Base-by-base conservation (phyloP, 352 stramenopile genomes). In the Globisporangium splendens region DNA sequence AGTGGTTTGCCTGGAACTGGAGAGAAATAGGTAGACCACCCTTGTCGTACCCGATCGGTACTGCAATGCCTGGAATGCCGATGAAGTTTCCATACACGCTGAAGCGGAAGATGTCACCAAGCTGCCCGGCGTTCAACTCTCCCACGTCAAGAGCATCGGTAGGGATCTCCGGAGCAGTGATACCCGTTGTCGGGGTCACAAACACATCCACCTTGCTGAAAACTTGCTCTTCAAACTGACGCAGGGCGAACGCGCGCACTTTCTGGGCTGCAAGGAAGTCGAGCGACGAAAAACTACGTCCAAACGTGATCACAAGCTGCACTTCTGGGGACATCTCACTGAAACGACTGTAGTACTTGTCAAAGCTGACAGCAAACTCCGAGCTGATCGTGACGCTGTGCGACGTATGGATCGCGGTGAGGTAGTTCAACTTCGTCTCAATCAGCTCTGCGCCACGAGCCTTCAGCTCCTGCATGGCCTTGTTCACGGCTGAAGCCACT, bases 201-300 rank as follows among this genome's bases (percentile, higher is more conserved):
- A 97, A 93, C n/a, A 88, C 83, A 66, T 97, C 88, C 51, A 96
- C 74, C 51, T 93, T 83, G 57, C 77, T 74, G 50, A 96, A 87
- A 14, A 97, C 70, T 1, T 87, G 70, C 24, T 84, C 72, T 28
- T 81, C 68, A 20, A 93, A 79, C 54, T 93, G 77, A 33, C 86
- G 67, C 58, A 95, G 66, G 1, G 86, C 88, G 52, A 88, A 97
- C 15, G 76, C 77, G 11, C 88, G 80, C 43, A 97, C 64, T 21
- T 86, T 86, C 68, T 97, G 87, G 18, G 86, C 89, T 1, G 88
- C 73, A 17, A 97, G 52, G 35, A 96, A 83, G 61, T 98, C 92
- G 46, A 82, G 68, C 11, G 80, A 73, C 1, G 76, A 86, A 24
- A 85, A 83, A 42, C 72, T 73, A 8, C 89, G 73, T 3, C 73